A percentile compares a stretch with the other conserved stretches of the same genome.
Conservation (phyloP, 2,329 filamentous ascomycete species). For the Cryphonectria carpinicola region DNA sequence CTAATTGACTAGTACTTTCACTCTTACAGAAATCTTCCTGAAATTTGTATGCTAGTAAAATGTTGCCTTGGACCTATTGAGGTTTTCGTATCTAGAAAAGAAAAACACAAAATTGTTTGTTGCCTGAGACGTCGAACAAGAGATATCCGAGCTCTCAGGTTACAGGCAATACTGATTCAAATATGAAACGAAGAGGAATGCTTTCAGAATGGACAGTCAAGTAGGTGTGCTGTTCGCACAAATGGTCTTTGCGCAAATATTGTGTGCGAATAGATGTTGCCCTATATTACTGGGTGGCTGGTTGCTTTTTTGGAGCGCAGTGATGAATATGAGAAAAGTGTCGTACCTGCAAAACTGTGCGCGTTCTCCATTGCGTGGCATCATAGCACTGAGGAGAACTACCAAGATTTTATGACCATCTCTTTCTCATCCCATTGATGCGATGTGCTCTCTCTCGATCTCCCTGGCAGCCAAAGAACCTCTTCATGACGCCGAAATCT, state of each 20-base stretch:
- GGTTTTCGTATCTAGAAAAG: not conserved
- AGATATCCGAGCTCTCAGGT: not conserved
- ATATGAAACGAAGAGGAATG: not conserved
- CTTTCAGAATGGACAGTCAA: not conserved
- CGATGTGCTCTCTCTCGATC: not conserved
- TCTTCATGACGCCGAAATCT: constrained; percentile 50
- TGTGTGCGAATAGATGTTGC: not conserved
- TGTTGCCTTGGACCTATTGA: not conserved
- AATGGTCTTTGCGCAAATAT: not conserved
- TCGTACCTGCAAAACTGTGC: not conserved
- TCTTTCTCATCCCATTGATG: constrained; percentile 1
- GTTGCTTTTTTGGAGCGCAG: not conserved
- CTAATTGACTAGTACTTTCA: not conserved
- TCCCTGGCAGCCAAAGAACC: constrained; percentile 4
- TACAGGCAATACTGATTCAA: not conserved
- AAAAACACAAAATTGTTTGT: not conserved
- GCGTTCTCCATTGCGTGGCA: constrained; percentile 9
- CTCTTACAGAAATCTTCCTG: not conserved
- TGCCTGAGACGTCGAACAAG: not conserved
- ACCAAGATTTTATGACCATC: not conserved
- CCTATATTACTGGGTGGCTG: not conserved
- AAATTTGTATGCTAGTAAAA: not conserved
- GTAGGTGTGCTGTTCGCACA: not conserved
- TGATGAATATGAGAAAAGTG: not conserved
- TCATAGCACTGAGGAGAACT: constrained; percentile 16